Evolutionary conservation across 2,329 filamentous ascomycete genomes (phyloP), one percentile per base, ranked within the genome.

Genomic region (Clonostachys rosea): DNA sequence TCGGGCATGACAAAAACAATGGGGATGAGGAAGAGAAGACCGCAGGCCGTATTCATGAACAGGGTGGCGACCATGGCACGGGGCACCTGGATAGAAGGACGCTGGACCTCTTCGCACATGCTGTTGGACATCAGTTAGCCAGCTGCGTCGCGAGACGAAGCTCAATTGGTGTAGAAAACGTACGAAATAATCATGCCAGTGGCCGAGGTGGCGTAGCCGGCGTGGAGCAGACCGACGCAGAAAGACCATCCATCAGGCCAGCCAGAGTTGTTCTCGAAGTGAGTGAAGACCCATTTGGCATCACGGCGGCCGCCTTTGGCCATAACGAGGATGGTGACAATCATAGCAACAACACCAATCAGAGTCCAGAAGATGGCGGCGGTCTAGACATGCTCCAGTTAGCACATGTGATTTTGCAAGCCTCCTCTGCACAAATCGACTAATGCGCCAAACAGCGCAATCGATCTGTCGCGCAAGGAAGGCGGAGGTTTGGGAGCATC

Each of bases 111-210:
- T 65, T 89, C 86, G 56, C 83, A 87, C 85, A 88, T 89, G 52
- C 79, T 85, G 50, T 36, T 13, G 34, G 17, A 11, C 10, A 10
- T 30, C 24, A 30, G 43, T 30, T 30, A 30, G 24, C 16, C 14
- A 24, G 16, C 14, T 43, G 37, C 43, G 9, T 30, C 24, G 24
- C 12, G 30, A n/a, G 30, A 42, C 16, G 14, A 42, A 14, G 7
- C 14, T 42, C 16, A 42, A 30, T 30, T 30, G n/a, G 30, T 17
- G 20, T 12, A 43, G 24, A 30, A 8, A 43, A 73, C 81, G 74
- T 68, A 85, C 81, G 82, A 86, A 61, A 89, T 85, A 49, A 90
- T 85, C 86, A 90, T 90, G 66, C 87, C 87, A 0, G 85, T 89
- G 14, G 84, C 86, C 5, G 85, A 89, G 13, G 85, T 88, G 42